phyloP scores from a whole-genome alignment of 2,329 filamentous ascomycete genomes.

The Apiospora sp. region DNA sequence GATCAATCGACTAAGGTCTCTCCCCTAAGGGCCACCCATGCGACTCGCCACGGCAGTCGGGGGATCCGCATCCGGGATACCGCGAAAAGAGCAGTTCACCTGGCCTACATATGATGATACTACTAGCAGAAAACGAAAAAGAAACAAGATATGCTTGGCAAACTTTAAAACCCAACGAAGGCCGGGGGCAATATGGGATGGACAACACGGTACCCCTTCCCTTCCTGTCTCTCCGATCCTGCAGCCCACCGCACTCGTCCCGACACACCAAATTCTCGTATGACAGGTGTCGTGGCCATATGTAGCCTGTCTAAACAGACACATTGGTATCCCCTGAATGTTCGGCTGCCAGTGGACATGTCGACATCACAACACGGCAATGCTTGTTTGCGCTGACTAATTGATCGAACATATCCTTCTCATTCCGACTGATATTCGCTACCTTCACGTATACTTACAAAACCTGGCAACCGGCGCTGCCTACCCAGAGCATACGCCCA shows the following conservation, averaged over 20 bases:
- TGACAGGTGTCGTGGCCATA: too few relatives aligned
- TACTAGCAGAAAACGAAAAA: not conserved
- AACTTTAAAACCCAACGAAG: not conserved
- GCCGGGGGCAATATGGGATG: not conserved
- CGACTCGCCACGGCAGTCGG: not conserved
- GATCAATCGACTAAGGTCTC: not conserved
- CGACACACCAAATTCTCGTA: not conserved
- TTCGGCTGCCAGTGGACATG: too few relatives aligned
- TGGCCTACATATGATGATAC: not conserved
- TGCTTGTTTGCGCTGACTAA: too few relatives aligned
- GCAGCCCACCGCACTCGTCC: not conserved
- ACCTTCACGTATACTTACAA: too few relatives aligned
- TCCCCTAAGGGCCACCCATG: not conserved
- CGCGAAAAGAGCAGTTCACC: not conserved
- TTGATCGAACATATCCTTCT: too few relatives aligned
- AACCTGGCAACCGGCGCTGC: too few relatives aligned
- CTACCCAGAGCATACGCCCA: too few relatives aligned
- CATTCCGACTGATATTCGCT: too few relatives aligned
- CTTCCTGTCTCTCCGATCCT: not conserved
- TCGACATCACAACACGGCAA: too few relatives aligned
- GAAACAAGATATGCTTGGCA: not conserved
- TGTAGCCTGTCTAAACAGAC: too few relatives aligned
- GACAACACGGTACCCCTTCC: not conserved
- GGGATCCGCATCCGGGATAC: not conserved
- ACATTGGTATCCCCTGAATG: too few relatives aligned